Conservation (phyloP, 2,329 filamentous ascomycete genomes). For the Penicillium sclerotiorum region DNA sequence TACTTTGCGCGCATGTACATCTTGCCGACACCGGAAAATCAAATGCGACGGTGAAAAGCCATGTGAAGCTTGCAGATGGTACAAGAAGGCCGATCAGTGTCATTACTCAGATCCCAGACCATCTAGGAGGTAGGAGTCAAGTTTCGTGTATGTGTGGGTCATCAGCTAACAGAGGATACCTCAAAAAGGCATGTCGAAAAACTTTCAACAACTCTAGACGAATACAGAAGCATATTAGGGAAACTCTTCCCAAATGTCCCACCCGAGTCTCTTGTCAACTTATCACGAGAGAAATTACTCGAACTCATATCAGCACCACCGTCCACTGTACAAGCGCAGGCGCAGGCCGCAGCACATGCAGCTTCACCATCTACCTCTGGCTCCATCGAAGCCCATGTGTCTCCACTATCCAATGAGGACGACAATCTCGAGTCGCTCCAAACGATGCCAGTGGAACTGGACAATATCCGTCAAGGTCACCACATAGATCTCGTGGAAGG, state of each 20-base stretch:
- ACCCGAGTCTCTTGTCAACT: constrained; percentile 53
- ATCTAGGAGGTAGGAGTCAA: constrained; percentile 67
- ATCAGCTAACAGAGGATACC: background rate
- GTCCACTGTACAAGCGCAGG: constrained; percentile 25
- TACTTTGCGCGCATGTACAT: constrained; percentile 63
- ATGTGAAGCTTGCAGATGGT: constrained; percentile 80
- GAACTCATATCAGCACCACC: constrained; percentile 47
- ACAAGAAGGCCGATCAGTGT: constrained; percentile 76
- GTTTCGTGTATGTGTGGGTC: background rate
- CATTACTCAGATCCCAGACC: constrained; percentile 81
- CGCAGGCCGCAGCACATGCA: constrained; percentile 33
- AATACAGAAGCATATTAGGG: constrained; percentile 65
- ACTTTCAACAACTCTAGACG: constrained; percentile 65
- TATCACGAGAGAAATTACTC: constrained; percentile 64
- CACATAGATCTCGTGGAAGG: constrained; percentile 60
- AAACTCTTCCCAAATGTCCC: constrained; percentile 64
- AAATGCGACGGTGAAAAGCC: constrained; percentile 81
- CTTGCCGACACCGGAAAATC: constrained; percentile 80
- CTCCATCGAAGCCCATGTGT: constrained; percentile 47
- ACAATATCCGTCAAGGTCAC: constrained; percentile 47
- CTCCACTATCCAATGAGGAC: constrained; percentile 49
- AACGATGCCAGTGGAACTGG: constrained; percentile 69
- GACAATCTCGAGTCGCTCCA: constrained; percentile 65
- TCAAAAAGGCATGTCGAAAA: constrained; percentile 54
- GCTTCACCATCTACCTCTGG: constrained; percentile 52